A percentile compares a stretch with the other conserved stretches of the same genome.
Conservation (phyloP, 108 stramenopile genomes). For the Cyclotella choctawhatcheeana region DNA sequence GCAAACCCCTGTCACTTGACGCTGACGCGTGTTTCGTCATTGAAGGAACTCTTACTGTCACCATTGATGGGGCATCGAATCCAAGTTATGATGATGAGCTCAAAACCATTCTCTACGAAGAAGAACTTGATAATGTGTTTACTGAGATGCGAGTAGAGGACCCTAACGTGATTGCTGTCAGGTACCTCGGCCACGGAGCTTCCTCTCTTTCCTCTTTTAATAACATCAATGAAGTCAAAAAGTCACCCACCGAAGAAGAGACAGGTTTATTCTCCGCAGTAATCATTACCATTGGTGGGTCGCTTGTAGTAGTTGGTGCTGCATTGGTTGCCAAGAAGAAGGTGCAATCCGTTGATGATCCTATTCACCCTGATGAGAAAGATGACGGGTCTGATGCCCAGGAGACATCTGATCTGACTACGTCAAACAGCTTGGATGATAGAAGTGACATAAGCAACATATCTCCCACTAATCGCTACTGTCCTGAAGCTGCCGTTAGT, state of each 20-base stretch:
- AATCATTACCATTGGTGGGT: background rate
- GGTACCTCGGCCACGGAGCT: constrained; percentile 2
- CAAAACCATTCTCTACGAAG: background rate
- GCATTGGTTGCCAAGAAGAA: constrained; percentile 1
- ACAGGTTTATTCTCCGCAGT: background rate
- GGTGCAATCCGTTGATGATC: background rate
- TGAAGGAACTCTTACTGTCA: constrained; percentile 14
- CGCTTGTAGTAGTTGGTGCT: background rate
- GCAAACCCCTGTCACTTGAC: background rate
- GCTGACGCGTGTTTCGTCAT: constrained; percentile 5
- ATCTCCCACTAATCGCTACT: constrained; percentile 1
- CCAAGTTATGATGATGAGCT: background rate
- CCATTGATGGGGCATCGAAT: background rate
- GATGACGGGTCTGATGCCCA: constrained; percentile 20
- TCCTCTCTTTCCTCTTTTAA: constrained; percentile 7
- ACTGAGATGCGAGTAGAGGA: background rate
- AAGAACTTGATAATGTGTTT: constrained; percentile 2
- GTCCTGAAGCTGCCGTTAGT: background rate
- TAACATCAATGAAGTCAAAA: background rate
- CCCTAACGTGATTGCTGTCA: constrained; percentile 4
- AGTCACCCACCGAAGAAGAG: background rate
- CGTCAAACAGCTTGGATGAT: constrained; percentile 10
- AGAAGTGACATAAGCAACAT: constrained; percentile 16
- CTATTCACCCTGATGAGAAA: constrained; percentile 19
- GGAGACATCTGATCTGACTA: constrained; percentile 31